phyloP scores from a whole-genome alignment of 2,329 filamentous ascomycete species.

The Diaporthe humulicola region DNA sequence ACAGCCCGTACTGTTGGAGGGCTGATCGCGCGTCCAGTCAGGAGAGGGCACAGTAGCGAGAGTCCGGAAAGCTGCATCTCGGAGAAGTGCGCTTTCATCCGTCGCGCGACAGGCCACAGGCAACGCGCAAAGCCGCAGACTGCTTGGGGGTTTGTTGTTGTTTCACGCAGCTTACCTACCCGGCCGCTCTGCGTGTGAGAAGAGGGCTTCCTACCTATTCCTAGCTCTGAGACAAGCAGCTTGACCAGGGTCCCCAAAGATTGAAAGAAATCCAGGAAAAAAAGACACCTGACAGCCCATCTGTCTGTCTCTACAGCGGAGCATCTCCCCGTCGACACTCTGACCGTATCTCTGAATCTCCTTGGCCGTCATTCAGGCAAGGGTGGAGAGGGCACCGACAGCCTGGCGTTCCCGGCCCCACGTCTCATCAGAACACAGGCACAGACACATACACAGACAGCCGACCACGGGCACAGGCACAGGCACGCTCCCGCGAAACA shows the following conservation, averaged over 20 bases:
- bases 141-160: constrained; percentile 22
- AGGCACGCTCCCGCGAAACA: constrained; percentile 27
- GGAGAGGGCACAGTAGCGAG: background rate
- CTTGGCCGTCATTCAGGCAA: constrained; percentile 22
- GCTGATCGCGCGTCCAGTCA: constrained; percentile 2
- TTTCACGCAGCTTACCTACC: constrained; percentile 38
- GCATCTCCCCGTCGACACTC: background rate
- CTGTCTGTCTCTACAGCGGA: background rate
- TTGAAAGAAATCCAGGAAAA: constrained; percentile 12
- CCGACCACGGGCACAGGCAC: constrained; percentile 11
- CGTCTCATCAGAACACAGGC: constrained; percentile 29
- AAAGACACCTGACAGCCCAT: background rate
- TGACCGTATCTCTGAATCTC: background rate
- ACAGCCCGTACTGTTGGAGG: background rate
- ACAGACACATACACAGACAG: constrained; percentile 9
- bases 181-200: constrained; percentile 3
- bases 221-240: constrained; percentile 33
- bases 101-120: constrained; percentile 19
- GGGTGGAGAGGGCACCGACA: constrained; percentile 27
- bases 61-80: constrained; percentile 25
- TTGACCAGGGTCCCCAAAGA: background rate
- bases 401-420: constrained; percentile 28
- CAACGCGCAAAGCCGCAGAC: constrained; percentile 34
- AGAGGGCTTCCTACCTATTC: constrained; percentile 5
- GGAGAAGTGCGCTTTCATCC: constrained; percentile 11